A percentile compares a stretch with the other conserved stretches of the same genome.
These are phyloP conservation scores for Amylostereum areolatum DNA, from an alignment of 1,284 basidiomycete species.

Conservation along the genomic window DNA sequence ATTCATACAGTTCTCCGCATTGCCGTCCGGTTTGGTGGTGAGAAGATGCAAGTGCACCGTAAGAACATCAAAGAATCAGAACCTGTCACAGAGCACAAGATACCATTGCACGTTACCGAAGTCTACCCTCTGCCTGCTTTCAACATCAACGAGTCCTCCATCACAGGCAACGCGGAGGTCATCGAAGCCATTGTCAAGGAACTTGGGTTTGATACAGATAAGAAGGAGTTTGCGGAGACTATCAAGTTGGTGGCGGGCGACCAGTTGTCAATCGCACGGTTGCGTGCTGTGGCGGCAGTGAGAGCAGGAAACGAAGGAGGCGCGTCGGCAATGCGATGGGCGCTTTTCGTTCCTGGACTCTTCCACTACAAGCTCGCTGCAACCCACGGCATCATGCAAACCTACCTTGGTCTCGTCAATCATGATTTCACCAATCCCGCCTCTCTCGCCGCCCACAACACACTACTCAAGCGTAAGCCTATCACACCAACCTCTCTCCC, in stretches of 20 bases:
- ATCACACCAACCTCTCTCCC: conserved; percentile 26
- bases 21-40: conserved; percentile 23
- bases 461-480: conserved; percentile 21
- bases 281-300: conserved; percentile 22
- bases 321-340: conserved; percentile 20
- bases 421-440: conserved; percentile 4
- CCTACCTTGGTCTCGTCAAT: conserved; percentile 23
- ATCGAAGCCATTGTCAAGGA: conserved; percentile 24
- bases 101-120: conserved; percentile 24
- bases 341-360: conserved; percentile 26
- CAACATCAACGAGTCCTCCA: conserved; percentile 32
- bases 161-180: conserved; percentile 29
- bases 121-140: conserved; percentile 27
- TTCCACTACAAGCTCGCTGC: conserved; percentile 34
- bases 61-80: conserved; percentile 12
- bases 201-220: conserved; percentile 14
- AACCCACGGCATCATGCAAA: conserved; percentile 23
- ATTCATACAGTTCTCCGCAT: conserved; percentile 25
- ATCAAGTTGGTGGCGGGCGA: conserved; percentile 26
- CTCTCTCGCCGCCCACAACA: conserved; percentile 5
- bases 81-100: conserved; percentile 21
- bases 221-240: conserved; percentile 7
- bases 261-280: conserved; percentile 30
- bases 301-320: conserved; percentile 30
- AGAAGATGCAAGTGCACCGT: conserved; percentile 21